Evolutionary conservation across 176 grass and related monocot genomes (phyloP), one percentile per base, ranked within the genome.

Genomic region (Urochloa ruziziensis): DNA sequence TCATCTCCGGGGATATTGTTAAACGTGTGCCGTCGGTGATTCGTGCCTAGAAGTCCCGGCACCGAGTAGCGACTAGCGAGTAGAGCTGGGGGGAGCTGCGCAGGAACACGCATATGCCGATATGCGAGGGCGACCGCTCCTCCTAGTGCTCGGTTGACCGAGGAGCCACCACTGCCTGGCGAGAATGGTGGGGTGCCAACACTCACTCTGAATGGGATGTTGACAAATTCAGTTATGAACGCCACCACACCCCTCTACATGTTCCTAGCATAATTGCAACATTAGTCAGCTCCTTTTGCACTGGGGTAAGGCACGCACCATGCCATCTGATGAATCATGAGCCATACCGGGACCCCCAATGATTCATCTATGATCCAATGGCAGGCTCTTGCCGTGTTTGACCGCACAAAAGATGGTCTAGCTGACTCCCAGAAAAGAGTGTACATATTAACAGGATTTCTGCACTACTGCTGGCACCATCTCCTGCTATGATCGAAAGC

Each of bases 61-160:
- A 19, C 16, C 17, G 4, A 14, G 47, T 75, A 74, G 19, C n/a
- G n/a, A n/a, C n/a, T n/a, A n/a, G n/a, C n/a, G 17, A 23, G 9
- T 0, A 37, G 36, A 13, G 15, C 1, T 5, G 40, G 15, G 49
- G 23, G 10, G 18, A 35, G 48, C 30, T 35, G 57, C 57, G 56
- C 23, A 27, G 23, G 52, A 40, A 27, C 8, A 53, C 21, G 72
- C 51, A 37, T 75, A 57, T 10, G 11, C 0, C 1, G 67, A 44
- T 6, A 42, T 5, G 10, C 57, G 71, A 36, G 6, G 4, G 30
- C 58, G 2, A 68, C 10, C 21, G 6, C 48, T 44, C 14, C 0
- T 71, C 10, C 0, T 74, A 86, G 84, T 86, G 77, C 77, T 65
- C 11, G 79, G 59, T 86, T 85, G 83, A 86, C 83, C 83, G 3